Base-by-base conservation (phyloP, 208 protist genomes). In the Vickermania ingenoplastis region DNA sequence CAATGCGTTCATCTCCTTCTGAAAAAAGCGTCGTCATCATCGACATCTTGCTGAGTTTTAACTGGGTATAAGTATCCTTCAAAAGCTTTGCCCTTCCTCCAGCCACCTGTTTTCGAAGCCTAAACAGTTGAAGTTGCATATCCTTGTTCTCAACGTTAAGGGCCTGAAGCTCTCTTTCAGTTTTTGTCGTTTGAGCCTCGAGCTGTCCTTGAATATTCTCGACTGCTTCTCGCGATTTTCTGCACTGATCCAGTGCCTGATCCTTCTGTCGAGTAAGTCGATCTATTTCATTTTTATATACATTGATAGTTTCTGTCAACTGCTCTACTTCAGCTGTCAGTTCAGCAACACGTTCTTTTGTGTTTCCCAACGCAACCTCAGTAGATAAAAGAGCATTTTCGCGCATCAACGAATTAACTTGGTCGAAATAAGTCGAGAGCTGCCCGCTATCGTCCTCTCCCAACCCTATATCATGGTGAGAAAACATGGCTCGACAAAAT, bases 81-180 rank as follows among this genome's bases (percentile, higher is more conserved):
- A 89, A 61, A 0, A 83, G 52, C 28, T 69, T 77, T 27, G 79
- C 63, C 36, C 76, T 80, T 11, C 75, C 71, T 28, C 81, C 81
- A 28, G 73, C 61, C 11, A 94, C 66, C 51, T 91, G 75, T 66
- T 95, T 95, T 2, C 81, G 81, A 21, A 95, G 60, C 7, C 81
- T 78, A 57, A 86, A 95, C 30, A 95, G 61, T 50, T 86, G 85
- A 21, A 92, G 69, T 41, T 95, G 85, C 67, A 92, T 71, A 48
- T 95, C 86, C 55, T 92, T 91, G 68, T 90, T 92, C 57, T 95
- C 89, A 22, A 89, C 75, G 31, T 78, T 76, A n/a, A 92, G 65
- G 3, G 54, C 71, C 57, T 81, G 76, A 13, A 83, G 59, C 1
- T 91, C 79, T 31, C 78, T 66, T 29, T 87, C 78, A 31, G 78